Percentiles rank a stretch among this genome's conserved stretches.
Conservation (phyloP, 306 rosid species). For the Fragaria iinumae region DNA sequence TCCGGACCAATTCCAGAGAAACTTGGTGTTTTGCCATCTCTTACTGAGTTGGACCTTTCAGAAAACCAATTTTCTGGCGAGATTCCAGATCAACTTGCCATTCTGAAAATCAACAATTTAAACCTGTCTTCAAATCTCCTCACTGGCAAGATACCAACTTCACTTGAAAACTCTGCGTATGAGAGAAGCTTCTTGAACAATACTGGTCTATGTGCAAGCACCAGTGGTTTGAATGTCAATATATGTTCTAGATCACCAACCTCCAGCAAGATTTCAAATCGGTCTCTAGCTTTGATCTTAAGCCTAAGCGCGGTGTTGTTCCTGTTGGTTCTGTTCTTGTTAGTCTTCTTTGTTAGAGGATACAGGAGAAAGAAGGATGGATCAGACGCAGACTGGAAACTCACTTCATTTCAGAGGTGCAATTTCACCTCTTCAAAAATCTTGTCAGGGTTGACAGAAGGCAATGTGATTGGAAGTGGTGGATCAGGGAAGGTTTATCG, state of each 20-base stretch:
- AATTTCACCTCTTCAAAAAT: conserved; percentile 57
- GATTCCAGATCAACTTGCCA: conserved; percentile 42
- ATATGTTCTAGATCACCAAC: conserved; percentile 31
- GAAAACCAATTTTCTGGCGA: conserved; percentile 60
- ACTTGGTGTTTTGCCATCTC: conserved; percentile 41
- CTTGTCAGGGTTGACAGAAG: conserved; percentile 37
- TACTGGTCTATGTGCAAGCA: conserved; percentile 55
- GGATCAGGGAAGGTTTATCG: conserved; percentile 84
- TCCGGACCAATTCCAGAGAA: conserved; percentile 46
- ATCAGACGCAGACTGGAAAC: conserved; percentile 52
- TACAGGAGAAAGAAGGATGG: conserved; percentile 33
- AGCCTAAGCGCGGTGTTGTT: conserved; percentile 18
- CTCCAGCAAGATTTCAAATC: conserved; percentile 39
- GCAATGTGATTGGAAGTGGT: conserved; percentile 62
- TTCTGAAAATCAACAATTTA: conserved; percentile 10
- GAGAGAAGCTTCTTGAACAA: conserved; percentile 64
- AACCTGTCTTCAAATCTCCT: conserved; percentile 58
- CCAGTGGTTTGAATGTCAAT: conserved; percentile 25
- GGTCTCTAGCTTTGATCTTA: conserved; percentile 46
- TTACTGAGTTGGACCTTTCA: conserved; percentile 56
- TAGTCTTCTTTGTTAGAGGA: conserved; percentile 26
- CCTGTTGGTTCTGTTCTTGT: conserved; percentile 21
- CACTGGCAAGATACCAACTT: conserved; percentile 51
- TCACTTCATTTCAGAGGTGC: conserved; percentile 61
- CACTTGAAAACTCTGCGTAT: conserved; percentile 36